Evolutionary conservation across 2,329 filamentous ascomycete genomes (phyloP).

Genomic region (Shiraia bambusicola): DNA sequence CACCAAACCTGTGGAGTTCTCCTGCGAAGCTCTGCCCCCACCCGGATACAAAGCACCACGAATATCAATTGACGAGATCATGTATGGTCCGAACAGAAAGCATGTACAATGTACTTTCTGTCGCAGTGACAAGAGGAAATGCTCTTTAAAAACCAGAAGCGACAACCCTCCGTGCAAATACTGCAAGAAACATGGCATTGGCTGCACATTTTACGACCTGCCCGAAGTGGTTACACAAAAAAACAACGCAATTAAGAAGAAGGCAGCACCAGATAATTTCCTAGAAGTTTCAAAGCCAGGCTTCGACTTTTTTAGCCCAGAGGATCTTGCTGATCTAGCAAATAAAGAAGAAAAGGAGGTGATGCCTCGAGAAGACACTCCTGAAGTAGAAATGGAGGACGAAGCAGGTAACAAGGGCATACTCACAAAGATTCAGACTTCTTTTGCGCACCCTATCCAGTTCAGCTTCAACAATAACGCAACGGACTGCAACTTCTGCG

Average conservation of each 20-base stretch:
- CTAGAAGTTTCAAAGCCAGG: constrained; percentile 5
- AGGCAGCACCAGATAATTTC: constrained; percentile 1
- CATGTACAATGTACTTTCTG: constrained; percentile 31
- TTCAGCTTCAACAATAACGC: constrained; percentile 25
- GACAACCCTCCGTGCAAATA: constrained; percentile 37
- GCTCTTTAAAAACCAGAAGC: constrained; percentile 32
- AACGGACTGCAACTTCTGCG: constrained; percentile 47
- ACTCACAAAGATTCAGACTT: constrained; percentile 40
- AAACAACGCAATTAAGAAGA: constrained; percentile 7
- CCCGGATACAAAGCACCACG: constrained; percentile 19
- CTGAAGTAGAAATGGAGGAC: constrained; percentile 32
- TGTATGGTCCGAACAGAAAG: constrained; percentile 21
- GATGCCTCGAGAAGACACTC: constrained; percentile 18
- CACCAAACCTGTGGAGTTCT: constrained; percentile 20
- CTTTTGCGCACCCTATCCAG: constrained; percentile 45
- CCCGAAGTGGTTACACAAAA: constrained; percentile 1
- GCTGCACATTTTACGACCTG: constrained; percentile 35
- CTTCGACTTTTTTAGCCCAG: constrained; percentile 11
- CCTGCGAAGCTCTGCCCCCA: constrained; percentile 19
- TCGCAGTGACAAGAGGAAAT: constrained; percentile 28
- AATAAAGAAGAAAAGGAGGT: constrained; percentile 3
- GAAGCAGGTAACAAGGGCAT: constrained; percentile 24
- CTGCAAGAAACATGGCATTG: constrained; percentile 28
- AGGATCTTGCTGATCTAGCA: constrained; percentile 21
- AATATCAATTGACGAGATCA: constrained; percentile 20